Evolutionary conservation across 768 basidiomycete species (phyloP).

Genomic region (Kwoniella sp.): DNA sequence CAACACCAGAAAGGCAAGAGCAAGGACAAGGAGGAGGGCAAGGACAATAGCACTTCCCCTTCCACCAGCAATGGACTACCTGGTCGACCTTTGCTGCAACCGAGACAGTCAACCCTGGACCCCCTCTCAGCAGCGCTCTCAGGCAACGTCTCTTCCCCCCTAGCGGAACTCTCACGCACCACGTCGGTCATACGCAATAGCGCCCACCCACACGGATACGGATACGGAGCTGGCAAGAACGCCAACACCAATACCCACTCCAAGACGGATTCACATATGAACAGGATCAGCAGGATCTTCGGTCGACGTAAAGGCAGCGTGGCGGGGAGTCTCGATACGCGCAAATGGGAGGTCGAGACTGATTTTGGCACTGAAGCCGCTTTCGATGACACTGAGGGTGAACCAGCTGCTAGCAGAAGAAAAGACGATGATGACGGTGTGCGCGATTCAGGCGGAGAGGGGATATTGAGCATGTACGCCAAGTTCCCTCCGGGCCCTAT

Average conservation of each 20-base stretch:
- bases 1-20: not conserved
- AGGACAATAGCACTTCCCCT: not conserved
- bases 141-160: slow-evolving; percentile 16
- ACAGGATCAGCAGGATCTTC: not conserved
- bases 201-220: not conserved
- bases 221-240: too few species aligned
- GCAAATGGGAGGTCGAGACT: not conserved
- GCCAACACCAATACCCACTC: not conserved
- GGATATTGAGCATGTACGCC: slow-evolving; percentile 21
- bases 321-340: not conserved
- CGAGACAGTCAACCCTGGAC: not conserved
- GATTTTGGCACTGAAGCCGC: slow-evolving; percentile 3
- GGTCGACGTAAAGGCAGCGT: not conserved
- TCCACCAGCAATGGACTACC: not conserved
- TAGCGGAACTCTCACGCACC: slow-evolving; percentile 8
- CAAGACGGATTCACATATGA: not conserved
- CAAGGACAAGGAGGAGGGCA: not conserved
- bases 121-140: slow-evolving; percentile 18
- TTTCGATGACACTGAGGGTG: not conserved
- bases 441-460: not conserved
- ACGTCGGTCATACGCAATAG: not conserved
- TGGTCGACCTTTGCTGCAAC: not conserved
- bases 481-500: slow-evolving; percentile 1
- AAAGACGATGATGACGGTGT: not conserved
- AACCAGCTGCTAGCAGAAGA: not conserved